A percentile compares a stretch with the other conserved stretches of the same genome.
Evolutionary conservation across 2,329 filamentous ascomycete species (phyloP).

Genomic region (Apiospora saccharicola): DNA sequence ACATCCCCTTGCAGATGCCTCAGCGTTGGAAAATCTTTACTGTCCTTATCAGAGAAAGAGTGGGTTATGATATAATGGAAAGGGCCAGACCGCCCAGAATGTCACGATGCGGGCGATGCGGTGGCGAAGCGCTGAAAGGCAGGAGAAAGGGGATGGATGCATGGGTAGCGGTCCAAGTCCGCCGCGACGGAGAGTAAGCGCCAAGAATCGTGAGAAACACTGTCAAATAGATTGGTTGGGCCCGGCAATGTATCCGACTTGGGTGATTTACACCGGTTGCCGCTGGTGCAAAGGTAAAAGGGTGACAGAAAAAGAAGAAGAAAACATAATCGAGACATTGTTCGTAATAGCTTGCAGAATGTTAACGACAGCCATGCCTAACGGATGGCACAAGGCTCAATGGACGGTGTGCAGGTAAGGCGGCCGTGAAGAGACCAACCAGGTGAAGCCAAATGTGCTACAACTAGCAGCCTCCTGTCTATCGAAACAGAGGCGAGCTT

Average conservation of each 20-base stretch:
- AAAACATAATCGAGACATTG: neutral
- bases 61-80: neutral
- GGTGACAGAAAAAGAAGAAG: neutral
- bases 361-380: neutral
- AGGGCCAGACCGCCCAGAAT: slow-evolving; percentile 6
- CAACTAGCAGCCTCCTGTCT: neutral
- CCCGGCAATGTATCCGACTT: neutral
- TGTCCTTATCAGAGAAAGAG: slow-evolving; percentile 12
- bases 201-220: slow-evolving; percentile 11
- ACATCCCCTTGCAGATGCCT: neutral
- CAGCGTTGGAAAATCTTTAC: slow-evolving; percentile 5
- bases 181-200: neutral
- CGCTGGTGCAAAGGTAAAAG: neutral
- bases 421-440: neutral
- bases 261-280: neutral
- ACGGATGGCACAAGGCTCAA: neutral
- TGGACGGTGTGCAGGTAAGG: neutral
- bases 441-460: neutral
- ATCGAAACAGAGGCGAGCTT: neutral
- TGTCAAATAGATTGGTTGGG: neutral
- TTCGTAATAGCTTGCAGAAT: neutral
- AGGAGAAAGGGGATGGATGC: neutral
- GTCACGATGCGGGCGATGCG: slow-evolving; percentile 5
- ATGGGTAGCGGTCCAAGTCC: slow-evolving; percentile 18
- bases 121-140: neutral